Percentiles rank a stretch among this genome's conserved stretches.
These are phyloP conservation scores for Neofusicoccum parvum DNA, from an alignment of 2,329 filamentous ascomycete genomes.

Conservation along the genomic window DNA sequence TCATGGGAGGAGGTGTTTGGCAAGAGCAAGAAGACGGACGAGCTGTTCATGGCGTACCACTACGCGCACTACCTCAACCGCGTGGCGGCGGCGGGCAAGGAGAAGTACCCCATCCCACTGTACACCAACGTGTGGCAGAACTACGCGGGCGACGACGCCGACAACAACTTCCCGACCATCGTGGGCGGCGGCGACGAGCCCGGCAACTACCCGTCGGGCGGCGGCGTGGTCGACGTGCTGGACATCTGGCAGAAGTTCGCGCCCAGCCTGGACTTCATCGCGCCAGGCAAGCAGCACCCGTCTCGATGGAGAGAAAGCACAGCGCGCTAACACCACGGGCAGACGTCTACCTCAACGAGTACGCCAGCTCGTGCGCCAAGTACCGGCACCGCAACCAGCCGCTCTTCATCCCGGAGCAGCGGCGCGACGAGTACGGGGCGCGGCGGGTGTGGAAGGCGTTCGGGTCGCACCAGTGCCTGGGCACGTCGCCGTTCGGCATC, in stretches of 20 bases:
- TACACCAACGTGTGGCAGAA: slow-evolving; percentile 54
- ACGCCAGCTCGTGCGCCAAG: slow-evolving; percentile 46
- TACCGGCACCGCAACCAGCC: slow-evolving; percentile 50
- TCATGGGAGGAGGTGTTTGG: slow-evolving; percentile 48
- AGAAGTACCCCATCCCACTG: slow-evolving; percentile 45
- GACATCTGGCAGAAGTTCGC: slow-evolving; percentile 51
- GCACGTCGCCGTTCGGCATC: slow-evolving; percentile 46
- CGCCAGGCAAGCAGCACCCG: slow-evolving; percentile 31
- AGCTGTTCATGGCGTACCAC: slow-evolving; percentile 54
- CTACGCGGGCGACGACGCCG: slow-evolving; percentile 37
- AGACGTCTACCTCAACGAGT: slow-evolving; percentile 54
- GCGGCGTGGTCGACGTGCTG: slow-evolving; percentile 44
- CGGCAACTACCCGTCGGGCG: slow-evolving; percentile 53
- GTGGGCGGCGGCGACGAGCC: slow-evolving; percentile 48
- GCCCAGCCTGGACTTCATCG: slow-evolving; percentile 48
- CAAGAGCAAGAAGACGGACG: slow-evolving; percentile 40
- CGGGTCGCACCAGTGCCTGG: slow-evolving; percentile 44
- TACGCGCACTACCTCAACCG: slow-evolving; percentile 46
- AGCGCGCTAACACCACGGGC: no score
- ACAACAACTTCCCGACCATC: slow-evolving; percentile 39
- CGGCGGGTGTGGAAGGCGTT: slow-evolving; percentile 47
- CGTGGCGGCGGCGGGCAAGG: slow-evolving; percentile 46
- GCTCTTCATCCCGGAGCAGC: slow-evolving; percentile 57
- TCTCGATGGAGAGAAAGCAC: no score
- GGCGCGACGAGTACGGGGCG: slow-evolving; percentile 51